Conservation (phyloP, 805 yeast species). For the Isabelozyma pseudorhagii region DNA sequence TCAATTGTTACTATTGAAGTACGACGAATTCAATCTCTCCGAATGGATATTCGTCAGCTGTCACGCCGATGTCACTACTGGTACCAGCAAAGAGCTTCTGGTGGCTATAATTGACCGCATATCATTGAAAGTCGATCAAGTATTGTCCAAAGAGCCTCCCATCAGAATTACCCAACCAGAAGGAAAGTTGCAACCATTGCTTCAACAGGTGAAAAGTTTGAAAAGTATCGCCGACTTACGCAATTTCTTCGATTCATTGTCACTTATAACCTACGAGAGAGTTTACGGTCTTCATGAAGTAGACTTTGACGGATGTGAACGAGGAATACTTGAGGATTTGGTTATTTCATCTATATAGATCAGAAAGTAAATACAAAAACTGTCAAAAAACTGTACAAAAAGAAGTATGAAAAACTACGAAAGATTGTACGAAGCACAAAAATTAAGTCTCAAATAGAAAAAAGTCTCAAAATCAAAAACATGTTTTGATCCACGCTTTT, state of each 20-base stretch:
- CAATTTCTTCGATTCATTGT: slow-evolving; percentile 62
- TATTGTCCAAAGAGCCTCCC: slow-evolving; percentile 31
- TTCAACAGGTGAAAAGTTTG: slow-evolving; percentile 40
- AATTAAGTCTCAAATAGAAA: background rate
- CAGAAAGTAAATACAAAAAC: background rate
- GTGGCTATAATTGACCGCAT: slow-evolving; percentile 49
- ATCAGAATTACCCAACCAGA: slow-evolving; percentile 33
- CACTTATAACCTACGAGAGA: slow-evolving; percentile 64
- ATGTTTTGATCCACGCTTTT: background rate
- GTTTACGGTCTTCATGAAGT: slow-evolving; percentile 47
- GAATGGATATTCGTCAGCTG: slow-evolving; percentile 88
- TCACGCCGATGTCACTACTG: slow-evolving; percentile 55
- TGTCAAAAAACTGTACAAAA: too few relatives aligned
- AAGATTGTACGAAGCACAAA: too few relatives aligned
- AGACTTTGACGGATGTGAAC: slow-evolving; percentile 42
- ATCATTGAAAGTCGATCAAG: slow-evolving; percentile 29
- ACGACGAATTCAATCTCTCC: slow-evolving; percentile 71
- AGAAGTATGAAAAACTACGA: too few relatives aligned
- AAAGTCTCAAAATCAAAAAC: slow-evolving; percentile 1
- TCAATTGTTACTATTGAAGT: slow-evolving; percentile 59
- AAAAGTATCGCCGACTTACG: slow-evolving; percentile 46
- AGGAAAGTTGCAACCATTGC: slow-evolving; percentile 40
- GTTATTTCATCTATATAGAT: background rate
- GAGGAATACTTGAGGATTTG: slow-evolving; percentile 61
- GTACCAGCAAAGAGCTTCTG: slow-evolving; percentile 15